Evolutionary conservation across 2,329 filamentous ascomycete species (phyloP).

Genomic region (Hypoxylon sp.): DNA sequence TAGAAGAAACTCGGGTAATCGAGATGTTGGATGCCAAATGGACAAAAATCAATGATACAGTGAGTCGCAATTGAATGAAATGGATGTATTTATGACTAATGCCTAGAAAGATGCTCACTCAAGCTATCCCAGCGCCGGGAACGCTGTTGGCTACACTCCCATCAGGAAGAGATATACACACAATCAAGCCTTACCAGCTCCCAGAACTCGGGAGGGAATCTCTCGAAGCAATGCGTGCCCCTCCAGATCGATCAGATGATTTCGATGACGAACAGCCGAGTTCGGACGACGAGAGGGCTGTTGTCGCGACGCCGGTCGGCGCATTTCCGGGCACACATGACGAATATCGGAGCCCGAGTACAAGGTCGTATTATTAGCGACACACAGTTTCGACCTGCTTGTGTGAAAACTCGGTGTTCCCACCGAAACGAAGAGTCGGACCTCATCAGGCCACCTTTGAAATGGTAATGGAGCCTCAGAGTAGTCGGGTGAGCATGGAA

Average conservation of each 20-base stretch:
- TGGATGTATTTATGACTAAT: conserved; percentile 12
- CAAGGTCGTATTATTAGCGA: conserved; percentile 54
- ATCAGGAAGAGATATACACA: conserved; percentile 88
- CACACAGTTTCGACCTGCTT: background rate
- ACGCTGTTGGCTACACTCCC: conserved; percentile 84
- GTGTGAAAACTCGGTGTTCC: background rate
- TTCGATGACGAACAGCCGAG: conserved; percentile 58
- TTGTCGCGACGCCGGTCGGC: conserved; percentile 48
- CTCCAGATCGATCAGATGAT: conserved; percentile 63
- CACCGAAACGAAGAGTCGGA: background rate
- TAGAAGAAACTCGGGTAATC: conserved; percentile 88
- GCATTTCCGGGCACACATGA: conserved; percentile 51
- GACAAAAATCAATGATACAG: conserved; percentile 93
- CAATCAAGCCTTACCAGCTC: conserved; percentile 75
- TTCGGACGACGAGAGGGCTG: conserved; percentile 59
- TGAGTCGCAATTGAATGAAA: conserved; percentile 60
- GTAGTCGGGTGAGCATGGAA: background rate
- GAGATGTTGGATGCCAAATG: conserved; percentile 91
- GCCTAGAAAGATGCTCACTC: conserved; percentile 78
- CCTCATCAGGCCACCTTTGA: background rate
- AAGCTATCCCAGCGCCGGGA: conserved; percentile 79
- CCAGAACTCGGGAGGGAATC: conserved; percentile 75
- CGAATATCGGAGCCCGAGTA: conserved; percentile 49
- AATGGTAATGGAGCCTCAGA: background rate
- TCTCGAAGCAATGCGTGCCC: conserved; percentile 73